Base-by-base conservation (phyloP, 345 rosid genomes). In the Hibiscus syriacus region DNA sequence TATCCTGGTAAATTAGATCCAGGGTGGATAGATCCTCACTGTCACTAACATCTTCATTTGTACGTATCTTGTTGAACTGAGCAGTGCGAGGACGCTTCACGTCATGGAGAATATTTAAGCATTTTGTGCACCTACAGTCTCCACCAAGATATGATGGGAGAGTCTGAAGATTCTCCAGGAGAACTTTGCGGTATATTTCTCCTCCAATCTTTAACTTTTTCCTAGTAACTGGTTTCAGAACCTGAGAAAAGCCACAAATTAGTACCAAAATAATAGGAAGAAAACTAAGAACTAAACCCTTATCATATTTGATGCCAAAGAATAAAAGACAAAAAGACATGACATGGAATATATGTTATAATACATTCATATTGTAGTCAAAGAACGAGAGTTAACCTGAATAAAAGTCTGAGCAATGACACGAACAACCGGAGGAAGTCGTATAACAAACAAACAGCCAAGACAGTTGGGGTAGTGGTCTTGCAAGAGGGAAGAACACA, bases 121-220 rank as follows among this genome's bases (percentile, higher is more conserved):
- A 94, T 75, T 69, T 80, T 56, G 68, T 77, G 78, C 99, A 94
- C 45, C 75, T 70, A 71, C 99, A 91, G 48, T 72, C 73, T 52
- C 97, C 92, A 46, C 97, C 99, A 38, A 94, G 96, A 82, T 80
- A 94, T 20, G 84, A 74, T 32, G 99, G 99, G 45, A 94, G 79
- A 13, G 77, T 80, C 81, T 81, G 87, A 60, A 94, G 82, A 79
- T 80, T 69, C 67, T 84, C 89, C 1, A 79, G 74, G 53, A 91
- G 94, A 74, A 83, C 78, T 74, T 62, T 80, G 26, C 53, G 77
- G 79, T 83, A 89, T 74, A 56, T 74, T 25, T 78, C 88, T 38
- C 99, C 99, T 83, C 78, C 87, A 50, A 94, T 84, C 82, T 87
- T 94, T 69, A 94, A 72, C 82, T 94, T 94, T 73, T 87, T 86